Percentiles rank a stretch among this genome's conserved stretches.
Evolutionary conservation across 2,329 filamentous ascomycete species (phyloP).

Genomic region (Verruconis gallopava): DNA sequence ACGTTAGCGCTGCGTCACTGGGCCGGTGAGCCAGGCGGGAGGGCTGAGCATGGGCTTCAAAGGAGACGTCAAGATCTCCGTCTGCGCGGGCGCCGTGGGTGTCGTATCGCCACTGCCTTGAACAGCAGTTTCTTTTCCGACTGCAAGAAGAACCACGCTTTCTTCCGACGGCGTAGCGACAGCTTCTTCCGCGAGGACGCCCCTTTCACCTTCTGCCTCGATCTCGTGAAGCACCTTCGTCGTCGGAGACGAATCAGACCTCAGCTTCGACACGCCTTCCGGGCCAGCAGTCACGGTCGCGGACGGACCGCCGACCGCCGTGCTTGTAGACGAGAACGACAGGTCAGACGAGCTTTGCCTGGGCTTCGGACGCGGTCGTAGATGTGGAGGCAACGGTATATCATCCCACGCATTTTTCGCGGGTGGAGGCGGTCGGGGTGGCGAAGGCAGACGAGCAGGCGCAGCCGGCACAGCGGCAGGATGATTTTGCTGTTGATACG

Average conservation of each 20-base stretch:
- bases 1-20: conserved; percentile 6
- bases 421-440: neutral
- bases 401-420: neutral
- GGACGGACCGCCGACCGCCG: neutral
- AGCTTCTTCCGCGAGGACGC: neutral
- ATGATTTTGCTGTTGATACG: neutral
- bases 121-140: neutral
- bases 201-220: conserved; percentile 2
- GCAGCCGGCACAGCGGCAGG: neutral
- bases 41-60: neutral
- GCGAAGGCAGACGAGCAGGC: neutral
- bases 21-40: neutral
- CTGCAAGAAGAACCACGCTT: neutral
- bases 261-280: neutral
- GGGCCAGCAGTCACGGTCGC: neutral
- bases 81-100: neutral
- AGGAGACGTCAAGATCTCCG: no score
- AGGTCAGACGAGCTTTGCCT: conserved; percentile 6
- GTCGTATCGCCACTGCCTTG: neutral
- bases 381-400: conserved; percentile 1
- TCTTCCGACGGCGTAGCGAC: neutral
- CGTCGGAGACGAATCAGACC: neutral
- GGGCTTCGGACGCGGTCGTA: neutral
- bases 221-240: conserved; percentile 2
- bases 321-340: conserved; percentile 6